A percentile compares a stretch with the other conserved stretches of the same genome.
Conservation (phyloP, 2,329 filamentous ascomycete genomes). For the Colletotrichum spaethianum region DNA sequence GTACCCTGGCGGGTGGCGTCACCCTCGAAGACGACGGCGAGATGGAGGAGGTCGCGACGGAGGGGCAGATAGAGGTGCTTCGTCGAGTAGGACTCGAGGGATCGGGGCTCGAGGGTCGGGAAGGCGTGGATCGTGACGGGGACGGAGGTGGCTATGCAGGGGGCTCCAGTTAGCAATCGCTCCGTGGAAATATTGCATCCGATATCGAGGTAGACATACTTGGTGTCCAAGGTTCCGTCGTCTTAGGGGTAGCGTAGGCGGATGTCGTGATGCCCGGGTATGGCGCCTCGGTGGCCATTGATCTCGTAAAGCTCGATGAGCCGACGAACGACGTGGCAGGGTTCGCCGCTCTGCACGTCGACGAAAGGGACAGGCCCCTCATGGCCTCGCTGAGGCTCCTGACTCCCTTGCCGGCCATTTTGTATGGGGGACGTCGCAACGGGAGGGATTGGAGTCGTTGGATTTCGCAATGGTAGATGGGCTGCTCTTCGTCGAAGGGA, state of each 20-base stretch:
- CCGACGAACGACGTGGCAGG: conserved; percentile 55
- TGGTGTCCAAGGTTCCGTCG: conserved; percentile 60
- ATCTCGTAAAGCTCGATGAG: conserved; percentile 57
- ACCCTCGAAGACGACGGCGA: conserved; percentile 92
- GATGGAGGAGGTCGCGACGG: conserved; percentile 91
- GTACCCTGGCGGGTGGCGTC: conserved; percentile 91
- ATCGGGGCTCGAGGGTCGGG: conserved; percentile 86
- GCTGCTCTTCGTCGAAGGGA: conserved; percentile 19
- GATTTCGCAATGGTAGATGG: conserved; percentile 21
- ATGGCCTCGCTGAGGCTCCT: conserved; percentile 68
- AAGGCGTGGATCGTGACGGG: conserved; percentile 91
- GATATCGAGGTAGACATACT: conserved; percentile 50
- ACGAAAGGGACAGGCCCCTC: conserved; percentile 62
- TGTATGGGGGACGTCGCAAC: conserved; percentile 28
- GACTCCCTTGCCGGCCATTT: conserved; percentile 64
- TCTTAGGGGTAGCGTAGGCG: conserved; percentile 52
- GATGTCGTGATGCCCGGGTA: conserved; percentile 55
- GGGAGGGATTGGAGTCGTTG: conserved; percentile 9
- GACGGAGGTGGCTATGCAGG: conserved; percentile 71
- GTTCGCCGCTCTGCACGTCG: conserved; percentile 54
- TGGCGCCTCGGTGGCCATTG: conserved; percentile 69
- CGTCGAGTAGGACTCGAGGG: conserved; percentile 82
- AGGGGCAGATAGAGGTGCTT: conserved; percentile 90
- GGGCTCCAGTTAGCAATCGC: conserved; percentile 28
- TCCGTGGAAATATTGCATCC: background rate